phyloP scores from a whole-genome alignment of 2,329 filamentous ascomycete genomes.

The Blumeria hordei region DNA sequence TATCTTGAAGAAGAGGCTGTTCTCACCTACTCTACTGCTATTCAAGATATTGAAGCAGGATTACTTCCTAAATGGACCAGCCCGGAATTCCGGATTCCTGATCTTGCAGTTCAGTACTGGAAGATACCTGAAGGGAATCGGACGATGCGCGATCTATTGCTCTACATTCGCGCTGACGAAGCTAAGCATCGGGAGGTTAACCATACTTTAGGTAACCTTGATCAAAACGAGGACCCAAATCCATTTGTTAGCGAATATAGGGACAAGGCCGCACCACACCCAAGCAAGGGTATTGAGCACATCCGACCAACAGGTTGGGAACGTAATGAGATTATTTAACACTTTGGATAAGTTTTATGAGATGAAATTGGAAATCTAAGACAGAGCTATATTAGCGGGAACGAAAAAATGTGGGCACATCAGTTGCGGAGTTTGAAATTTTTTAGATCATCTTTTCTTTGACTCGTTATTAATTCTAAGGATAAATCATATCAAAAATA shows the following conservation, averaged over 20 bases:
- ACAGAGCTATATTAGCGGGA: too few relatives aligned
- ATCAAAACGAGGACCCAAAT: constrained; percentile 72
- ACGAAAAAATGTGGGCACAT: too few relatives aligned
- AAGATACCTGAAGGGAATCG: constrained; percentile 66
- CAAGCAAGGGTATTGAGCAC: constrained; percentile 37
- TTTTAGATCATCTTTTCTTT: too few relatives aligned
- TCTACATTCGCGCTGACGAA: constrained; percentile 80
- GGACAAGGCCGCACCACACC: constrained; percentile 39
- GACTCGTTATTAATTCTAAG: too few relatives aligned
- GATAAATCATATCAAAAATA: too few relatives aligned
- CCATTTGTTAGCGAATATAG: constrained; percentile 74
- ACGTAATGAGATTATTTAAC: constrained; percentile 44
- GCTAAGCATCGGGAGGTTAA: constrained; percentile 83
- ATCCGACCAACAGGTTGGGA: constrained; percentile 58
- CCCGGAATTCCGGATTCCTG: constrained; percentile 47
- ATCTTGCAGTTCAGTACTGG: constrained; percentile 84
- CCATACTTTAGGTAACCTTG: constrained; percentile 76
- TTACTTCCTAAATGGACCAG: constrained; percentile 58
- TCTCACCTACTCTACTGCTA: constrained; percentile 75
- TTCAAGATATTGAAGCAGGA: constrained; percentile 70
- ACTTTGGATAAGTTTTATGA: neutral
- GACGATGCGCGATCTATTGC: constrained; percentile 64
- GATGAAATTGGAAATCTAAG: too few relatives aligned
- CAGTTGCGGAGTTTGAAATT: too few relatives aligned
- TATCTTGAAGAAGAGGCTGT: constrained; percentile 96